A percentile compares a stretch with the other conserved stretches of the same genome.
phyloP scores from a whole-genome alignment of 2,329 filamentous ascomycete species.

The Epichloe gansuensis region DNA sequence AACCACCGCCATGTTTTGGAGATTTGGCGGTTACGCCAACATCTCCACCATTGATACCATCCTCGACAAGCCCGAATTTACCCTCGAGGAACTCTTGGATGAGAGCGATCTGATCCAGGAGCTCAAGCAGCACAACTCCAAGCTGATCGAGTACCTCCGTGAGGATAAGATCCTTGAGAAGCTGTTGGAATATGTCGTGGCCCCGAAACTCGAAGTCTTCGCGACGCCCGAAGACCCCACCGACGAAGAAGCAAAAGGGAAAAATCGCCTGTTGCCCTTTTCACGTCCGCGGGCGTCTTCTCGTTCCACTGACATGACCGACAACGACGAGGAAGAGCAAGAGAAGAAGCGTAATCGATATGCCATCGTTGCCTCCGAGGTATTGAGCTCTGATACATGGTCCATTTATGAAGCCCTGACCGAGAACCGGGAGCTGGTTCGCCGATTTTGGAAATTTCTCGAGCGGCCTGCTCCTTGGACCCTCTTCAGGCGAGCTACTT shows the following conservation, averaged over 20 bases:
- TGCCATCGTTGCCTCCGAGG: constrained; percentile 84
- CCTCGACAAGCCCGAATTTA: constrained; percentile 92
- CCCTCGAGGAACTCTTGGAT: constrained; percentile 88
- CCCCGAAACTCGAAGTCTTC: constrained; percentile 53
- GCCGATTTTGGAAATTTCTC: constrained; percentile 84
- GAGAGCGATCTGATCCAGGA: constrained; percentile 95
- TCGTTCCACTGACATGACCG: constrained; percentile 32
- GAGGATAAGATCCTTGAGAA: constrained; percentile 75
- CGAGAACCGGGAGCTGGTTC: constrained; percentile 66
- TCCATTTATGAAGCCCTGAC: constrained; percentile 89
- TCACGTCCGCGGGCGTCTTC: constrained; percentile 43
- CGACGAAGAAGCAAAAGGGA: constrained; percentile 37
- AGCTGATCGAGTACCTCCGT: constrained; percentile 90
- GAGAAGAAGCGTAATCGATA: constrained; percentile 91
- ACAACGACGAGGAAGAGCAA: constrained; percentile 55
- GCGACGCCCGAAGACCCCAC: constrained; percentile 39
- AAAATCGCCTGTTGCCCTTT: constrained; percentile 32
- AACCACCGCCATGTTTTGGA: constrained; percentile 86
- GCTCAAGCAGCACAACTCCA: constrained; percentile 95
- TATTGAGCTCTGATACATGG: constrained; percentile 92
- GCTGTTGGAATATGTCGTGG: constrained; percentile 83
- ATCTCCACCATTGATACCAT: constrained; percentile 93
- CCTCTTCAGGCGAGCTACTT: constrained; percentile 95
- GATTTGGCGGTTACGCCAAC: constrained; percentile 97
- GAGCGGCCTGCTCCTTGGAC: constrained; percentile 71